Conservation (phyloP, 2,329 filamentous ascomycete species). For the Neofusicoccum sp. region DNA sequence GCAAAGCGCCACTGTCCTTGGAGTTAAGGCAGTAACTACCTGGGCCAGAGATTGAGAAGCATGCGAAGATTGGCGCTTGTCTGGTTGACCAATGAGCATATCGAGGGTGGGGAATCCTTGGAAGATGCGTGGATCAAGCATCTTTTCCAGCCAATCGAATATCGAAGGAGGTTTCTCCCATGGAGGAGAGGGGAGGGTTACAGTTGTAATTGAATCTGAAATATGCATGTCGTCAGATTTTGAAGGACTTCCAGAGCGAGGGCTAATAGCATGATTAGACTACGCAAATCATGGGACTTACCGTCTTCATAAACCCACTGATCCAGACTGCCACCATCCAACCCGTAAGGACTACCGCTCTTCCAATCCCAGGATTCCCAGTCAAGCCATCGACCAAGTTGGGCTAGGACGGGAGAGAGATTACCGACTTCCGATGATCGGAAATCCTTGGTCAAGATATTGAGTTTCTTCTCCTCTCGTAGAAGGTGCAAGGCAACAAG, state of each 20-base stretch:
- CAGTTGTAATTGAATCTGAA: constrained; percentile 12
- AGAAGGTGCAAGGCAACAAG: constrained; percentile 77
- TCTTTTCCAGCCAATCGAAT: constrained; percentile 49
- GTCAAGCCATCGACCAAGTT: constrained; percentile 77
- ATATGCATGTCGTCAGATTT: background rate
- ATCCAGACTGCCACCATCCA: constrained; percentile 58
- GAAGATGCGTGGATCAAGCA: constrained; percentile 31
- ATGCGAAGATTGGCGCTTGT: constrained; percentile 1
- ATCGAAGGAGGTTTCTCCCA: constrained; percentile 56
- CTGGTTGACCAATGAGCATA: constrained; percentile 24
- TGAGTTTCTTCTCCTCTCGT: constrained; percentile 85
- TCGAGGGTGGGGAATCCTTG: constrained; percentile 37
- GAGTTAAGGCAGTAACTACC: constrained; percentile 25
- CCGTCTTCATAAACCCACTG: constrained; percentile 58
- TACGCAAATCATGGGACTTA: constrained; percentile 23
- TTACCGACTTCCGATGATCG: constrained; percentile 46
- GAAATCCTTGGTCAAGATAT: constrained; percentile 56
- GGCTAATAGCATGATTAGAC: background rate
- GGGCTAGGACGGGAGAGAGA: constrained; percentile 73
- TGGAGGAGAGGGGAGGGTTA: constrained; percentile 29
- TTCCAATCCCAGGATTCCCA: constrained; percentile 64
- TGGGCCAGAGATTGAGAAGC: background rate
- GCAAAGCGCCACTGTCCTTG: constrained; percentile 65
- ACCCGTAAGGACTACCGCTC: constrained; percentile 55
- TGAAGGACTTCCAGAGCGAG: no score